Evolutionary conservation across 306 rosid genomes (phyloP), one percentile per base, ranked within the genome.

Genomic region (Clitoria ternatea): DNA sequence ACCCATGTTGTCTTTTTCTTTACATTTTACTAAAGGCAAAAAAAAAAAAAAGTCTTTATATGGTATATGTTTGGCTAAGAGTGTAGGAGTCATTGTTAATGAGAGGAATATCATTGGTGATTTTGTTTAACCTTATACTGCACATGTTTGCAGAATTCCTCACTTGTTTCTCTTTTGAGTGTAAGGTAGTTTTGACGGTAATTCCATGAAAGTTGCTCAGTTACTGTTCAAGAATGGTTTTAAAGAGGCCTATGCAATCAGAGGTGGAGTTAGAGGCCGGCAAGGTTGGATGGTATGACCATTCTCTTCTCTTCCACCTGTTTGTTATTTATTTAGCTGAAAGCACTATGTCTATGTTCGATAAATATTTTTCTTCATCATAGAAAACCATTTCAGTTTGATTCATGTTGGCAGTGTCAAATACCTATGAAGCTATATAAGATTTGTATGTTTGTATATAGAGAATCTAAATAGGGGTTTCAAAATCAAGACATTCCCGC

Each of bases 181-280:
- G 96, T 59, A 91, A 94, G 95, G 90, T 85, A 93, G 97, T 90
- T 89, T 91, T 64, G 97, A 94, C 64, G 97, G 86, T 44, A 84
- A 91, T 87, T 91, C 99, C 79, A 56, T 91, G 90, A 81, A 87
- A 76, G 99, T 82, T 83, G 96, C 96, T 0, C 90, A 91, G 78
- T 77, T 94, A 43, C 85, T 94, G 66, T 86, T 87, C 87, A 91
- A 94, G 83, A 86, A 85, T 74, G 96, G 97, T 61, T 91, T 91
- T 84, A 89, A 91, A 74, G 99, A 84, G 77, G 90, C 87, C 52
- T 94, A 84, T 74, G 99, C 95, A 22, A 83, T 94, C 79, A 94
- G 75, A 83, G 97, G 90, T 61, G 99, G 97, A 43, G 87, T 91
- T 61, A 82, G 91, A 79, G 99, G 96, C 22, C 76, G 77, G 56